phyloP scores from a whole-genome alignment of 2,329 filamentous ascomycete genomes.

The Neospermospora avenae region DNA sequence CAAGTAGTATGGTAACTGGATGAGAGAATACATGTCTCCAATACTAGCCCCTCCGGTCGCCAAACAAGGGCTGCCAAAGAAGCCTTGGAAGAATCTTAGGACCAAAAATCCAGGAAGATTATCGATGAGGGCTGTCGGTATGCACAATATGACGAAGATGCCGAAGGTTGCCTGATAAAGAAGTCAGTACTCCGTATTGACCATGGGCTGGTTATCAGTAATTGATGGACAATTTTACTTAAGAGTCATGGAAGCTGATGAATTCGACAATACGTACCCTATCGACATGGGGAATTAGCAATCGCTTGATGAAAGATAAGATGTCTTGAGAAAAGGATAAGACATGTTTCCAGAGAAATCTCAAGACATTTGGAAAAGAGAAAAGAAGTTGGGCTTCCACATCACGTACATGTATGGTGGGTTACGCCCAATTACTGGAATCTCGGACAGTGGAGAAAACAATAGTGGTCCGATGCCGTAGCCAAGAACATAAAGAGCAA shows the following conservation, averaged over 20 bases:
- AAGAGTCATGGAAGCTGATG: background rate
- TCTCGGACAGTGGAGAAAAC: constrained; percentile 63
- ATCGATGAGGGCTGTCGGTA: constrained; percentile 58
- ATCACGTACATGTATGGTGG: constrained; percentile 46
- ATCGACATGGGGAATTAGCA: no score
- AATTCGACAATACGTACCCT: background rate
- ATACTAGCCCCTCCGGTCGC: constrained; percentile 52
- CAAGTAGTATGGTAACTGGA: constrained; percentile 27
- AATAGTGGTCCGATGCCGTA: constrained; percentile 61
- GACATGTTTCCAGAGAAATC: no score
- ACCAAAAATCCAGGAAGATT: constrained; percentile 61
- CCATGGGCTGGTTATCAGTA: constrained; percentile 42
- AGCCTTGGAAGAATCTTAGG: constrained; percentile 58
- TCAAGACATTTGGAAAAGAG: no score
- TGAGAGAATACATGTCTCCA: constrained; percentile 53
- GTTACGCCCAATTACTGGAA: constrained; percentile 63
- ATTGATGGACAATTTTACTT: background rate
- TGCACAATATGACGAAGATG: constrained; percentile 59
- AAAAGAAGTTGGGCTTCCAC: no score
- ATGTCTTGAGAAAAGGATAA: no score
- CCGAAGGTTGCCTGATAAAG: constrained; percentile 53
- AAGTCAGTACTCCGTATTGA: no score
- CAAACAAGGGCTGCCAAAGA: constrained; percentile 59
- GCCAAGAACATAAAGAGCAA: constrained; percentile 59
- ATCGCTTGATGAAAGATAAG: no score